These are phyloP conservation scores for Cystofilobasidium bisporidii DNA, from an alignment of 768 basidiomycete species.

Conservation along the genomic window DNA sequence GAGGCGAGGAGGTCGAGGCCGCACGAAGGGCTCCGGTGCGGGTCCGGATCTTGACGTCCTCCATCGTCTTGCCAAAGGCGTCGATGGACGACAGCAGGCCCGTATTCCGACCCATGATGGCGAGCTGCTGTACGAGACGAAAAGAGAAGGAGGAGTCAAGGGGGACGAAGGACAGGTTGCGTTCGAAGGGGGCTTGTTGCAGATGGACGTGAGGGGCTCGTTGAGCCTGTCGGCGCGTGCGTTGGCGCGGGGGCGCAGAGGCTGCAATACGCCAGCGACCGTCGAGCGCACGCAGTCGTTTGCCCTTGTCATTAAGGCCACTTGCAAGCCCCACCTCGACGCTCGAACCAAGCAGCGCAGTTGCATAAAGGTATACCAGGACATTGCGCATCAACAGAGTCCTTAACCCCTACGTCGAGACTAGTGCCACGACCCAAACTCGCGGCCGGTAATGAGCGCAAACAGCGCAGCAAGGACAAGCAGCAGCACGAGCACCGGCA, in stretches of 20 bases:
- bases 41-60: constrained; percentile 99
- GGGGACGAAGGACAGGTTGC: not conserved
- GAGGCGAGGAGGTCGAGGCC: constrained; percentile 32
- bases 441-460: not conserved
- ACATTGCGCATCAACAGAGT: no score
- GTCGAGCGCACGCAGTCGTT: no score
- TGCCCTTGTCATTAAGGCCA: no score
- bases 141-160: not conserved
- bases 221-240: not conserved
- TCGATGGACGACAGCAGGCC: constrained; percentile 5
- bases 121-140: no score
- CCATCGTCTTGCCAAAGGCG: constrained; percentile 62
- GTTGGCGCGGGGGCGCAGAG: not conserved
- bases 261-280: no score
- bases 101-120: constrained; percentile 5
- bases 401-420: no score
- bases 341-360: no score
- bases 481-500: constrained; percentile 18
- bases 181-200: not conserved
- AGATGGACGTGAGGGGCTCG: not conserved
- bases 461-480: constrained; percentile 6
- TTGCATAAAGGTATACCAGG: no score
- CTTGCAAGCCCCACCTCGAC: no score
- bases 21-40: constrained; percentile 80
- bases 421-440: not conserved